Conservation (phyloP, 805 yeast species). For the Yamadazyma sp. region DNA sequence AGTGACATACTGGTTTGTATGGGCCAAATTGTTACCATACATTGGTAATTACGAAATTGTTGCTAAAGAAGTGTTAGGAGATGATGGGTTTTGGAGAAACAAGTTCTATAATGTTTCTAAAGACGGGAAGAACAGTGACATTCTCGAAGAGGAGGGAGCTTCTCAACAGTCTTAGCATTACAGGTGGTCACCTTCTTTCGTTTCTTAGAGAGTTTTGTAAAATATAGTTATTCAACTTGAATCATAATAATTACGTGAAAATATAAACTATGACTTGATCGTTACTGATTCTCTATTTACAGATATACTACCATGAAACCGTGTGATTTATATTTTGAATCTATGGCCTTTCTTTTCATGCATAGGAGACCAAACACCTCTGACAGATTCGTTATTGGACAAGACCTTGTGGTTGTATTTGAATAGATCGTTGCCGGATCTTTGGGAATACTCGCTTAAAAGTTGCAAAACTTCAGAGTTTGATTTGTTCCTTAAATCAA, state of each 20-base stretch:
- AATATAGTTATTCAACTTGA: too few relatives aligned
- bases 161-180: too few relatives aligned
- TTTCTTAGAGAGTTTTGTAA: too few relatives aligned
- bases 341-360: conserved; percentile 55
- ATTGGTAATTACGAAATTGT: conserved; percentile 52
- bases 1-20: conserved; percentile 62
- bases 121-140: conserved; percentile 9
- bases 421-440: conserved; percentile 65
- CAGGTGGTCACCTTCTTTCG: too few relatives aligned
- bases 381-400: conserved; percentile 76
- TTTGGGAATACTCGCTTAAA: conserved; percentile 59
- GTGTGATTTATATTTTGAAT: conserved; percentile 37
- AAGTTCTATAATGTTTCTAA: conserved; percentile 46
- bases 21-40: conserved; percentile 60
- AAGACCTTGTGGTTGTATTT: conserved; percentile 73
- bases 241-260: too few relatives aligned
- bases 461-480: conserved; percentile 62
- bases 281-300: conserved; percentile 21
- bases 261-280: too few relatives aligned
- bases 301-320: too few relatives aligned
- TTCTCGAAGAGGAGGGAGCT: conserved; percentile 11
- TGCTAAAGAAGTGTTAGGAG: conserved; percentile 55
- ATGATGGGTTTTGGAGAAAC: conserved; percentile 74
- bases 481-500: conserved; percentile 76
- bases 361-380: conserved; percentile 98